Percentiles rank a stretch among this genome's conserved stretches.
Conservation (phyloP, 352 stramenopile genomes). For the Pythium phragmitis region DNA sequence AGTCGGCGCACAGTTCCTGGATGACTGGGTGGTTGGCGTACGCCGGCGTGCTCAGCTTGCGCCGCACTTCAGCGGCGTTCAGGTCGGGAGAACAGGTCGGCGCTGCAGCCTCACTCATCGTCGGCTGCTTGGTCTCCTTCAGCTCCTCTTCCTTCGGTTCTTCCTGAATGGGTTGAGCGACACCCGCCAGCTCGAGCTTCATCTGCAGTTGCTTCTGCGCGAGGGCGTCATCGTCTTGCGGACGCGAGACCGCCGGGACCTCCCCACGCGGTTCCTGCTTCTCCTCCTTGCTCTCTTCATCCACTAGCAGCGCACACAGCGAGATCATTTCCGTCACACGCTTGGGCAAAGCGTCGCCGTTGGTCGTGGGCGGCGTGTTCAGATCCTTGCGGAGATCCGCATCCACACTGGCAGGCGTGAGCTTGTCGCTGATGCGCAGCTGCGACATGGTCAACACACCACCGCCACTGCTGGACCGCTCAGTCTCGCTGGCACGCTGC, state of each 20-base stretch:
- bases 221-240: neutral
- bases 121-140: neutral
- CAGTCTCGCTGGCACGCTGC: conserved; percentile 1
- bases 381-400: conserved; percentile 18
- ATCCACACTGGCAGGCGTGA: conserved; percentile 8
- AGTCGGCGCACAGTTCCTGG: conserved; percentile 43
- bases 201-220: neutral
- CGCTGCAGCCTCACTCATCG: neutral
- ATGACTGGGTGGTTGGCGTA: conserved; percentile 53
- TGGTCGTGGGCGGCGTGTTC: conserved; percentile 1
- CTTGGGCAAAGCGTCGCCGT: conserved; percentile 12
- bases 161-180: neutral
- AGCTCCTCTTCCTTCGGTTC: too few relatives aligned
- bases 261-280: neutral
- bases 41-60: conserved; percentile 9
- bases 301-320: conserved; percentile 11
- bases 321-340: conserved; percentile 31
- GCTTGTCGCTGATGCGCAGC: conserved; percentile 25
- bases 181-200: neutral
- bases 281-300: conserved; percentile 14
- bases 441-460: conserved; percentile 24
- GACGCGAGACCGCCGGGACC: neutral
- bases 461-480: conserved; percentile 11
- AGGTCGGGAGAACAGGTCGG: neutral
- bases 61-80: neutral